Evolutionary conservation across 2,329 filamentous ascomycete species (phyloP).

Genomic region (Neobulgaria alba): DNA sequence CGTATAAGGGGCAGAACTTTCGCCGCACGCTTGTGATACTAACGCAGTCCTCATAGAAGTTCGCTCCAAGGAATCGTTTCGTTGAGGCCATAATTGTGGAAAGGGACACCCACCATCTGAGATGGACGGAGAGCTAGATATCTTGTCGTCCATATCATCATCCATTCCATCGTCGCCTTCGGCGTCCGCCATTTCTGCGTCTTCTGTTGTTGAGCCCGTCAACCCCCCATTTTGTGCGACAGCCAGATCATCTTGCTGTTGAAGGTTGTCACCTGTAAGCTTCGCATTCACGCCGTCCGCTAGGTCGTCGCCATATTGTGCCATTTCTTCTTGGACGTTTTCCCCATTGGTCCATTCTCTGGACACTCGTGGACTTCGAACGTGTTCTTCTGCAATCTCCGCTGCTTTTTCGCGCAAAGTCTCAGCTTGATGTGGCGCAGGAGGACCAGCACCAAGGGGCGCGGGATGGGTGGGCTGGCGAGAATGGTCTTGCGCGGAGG

Average conservation of each 20-base stretch:
- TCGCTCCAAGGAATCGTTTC: constrained; percentile 23
- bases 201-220: constrained; percentile 39
- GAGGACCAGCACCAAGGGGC: constrained; percentile 41
- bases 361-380: constrained; percentile 53
- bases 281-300: constrained; percentile 34
- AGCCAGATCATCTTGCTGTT: constrained; percentile 49
- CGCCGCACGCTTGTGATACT: constrained; percentile 27
- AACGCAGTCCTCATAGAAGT: constrained; percentile 11
- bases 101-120: constrained; percentile 82
- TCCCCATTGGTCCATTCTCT: constrained; percentile 37
- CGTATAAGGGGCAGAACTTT: constrained; percentile 27
- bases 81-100: constrained; percentile 24
- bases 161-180: constrained; percentile 66
- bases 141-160: constrained; percentile 96
- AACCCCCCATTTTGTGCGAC: constrained; percentile 53
- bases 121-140: constrained; percentile 97
- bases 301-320: constrained; percentile 36
- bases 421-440: constrained; percentile 71
- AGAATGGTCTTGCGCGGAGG: constrained; percentile 76
- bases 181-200: constrained; percentile 58
- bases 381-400: constrained; percentile 66
- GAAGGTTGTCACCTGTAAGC: constrained; percentile 30
- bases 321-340: constrained; percentile 15
- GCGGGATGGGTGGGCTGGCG: constrained; percentile 43
- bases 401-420: constrained; percentile 73